Base-by-base conservation (phyloP, 768 basidiomycete species). In the Russula sp. region DNA sequence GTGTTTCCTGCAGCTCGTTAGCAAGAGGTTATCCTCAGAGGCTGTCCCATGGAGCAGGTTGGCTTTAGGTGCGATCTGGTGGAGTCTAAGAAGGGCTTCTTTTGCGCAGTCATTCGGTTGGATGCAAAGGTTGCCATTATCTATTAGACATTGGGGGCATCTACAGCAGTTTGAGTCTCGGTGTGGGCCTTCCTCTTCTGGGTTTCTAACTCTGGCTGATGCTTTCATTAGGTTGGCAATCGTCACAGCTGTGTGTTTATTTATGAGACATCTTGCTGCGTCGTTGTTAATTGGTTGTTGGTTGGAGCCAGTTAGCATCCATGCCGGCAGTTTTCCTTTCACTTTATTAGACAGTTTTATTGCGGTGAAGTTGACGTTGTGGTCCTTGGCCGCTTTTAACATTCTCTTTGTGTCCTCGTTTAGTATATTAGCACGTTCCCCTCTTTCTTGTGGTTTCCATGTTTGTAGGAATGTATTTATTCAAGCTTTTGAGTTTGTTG, bases 391-490 rank as follows among this genome's bases (percentile, higher is more conserved):
- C 0, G 16, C 39, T 29, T 58, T 54, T 1, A 69, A 34, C 58
- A 69, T 63, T 16, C n/a, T 49, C 0, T 20, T 0, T 0, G 54
- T 63, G 11, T 60, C 58, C 1, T 42, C 5, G 0, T 18, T 18
- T 0, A 59, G 2, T 22, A 2, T 46, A 22, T 1, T 8, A 9
- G 45, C 45, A 10, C 14, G 22, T 25, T 4, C 22, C 1, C 45
- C 22, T 11, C 13, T 8, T 6, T 3, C 5, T 7, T 1, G 11
- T 10, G 13, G 11, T 0, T 43, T 36, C 68, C 68, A 69, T 1
- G 20, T 61, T 14, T 64, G 68, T 1, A 69, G 58, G 55, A 69
- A 67, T 0, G 38, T 3, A n/a, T 66, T 67, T 1, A 55, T 16
- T 9, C 43, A 56, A 0, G 53, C 41, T 0, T 13, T 9, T 16